Base-by-base conservation (phyloP, 495 filamentous ascomycete genomes). In the Acidomyces sp. region DNA sequence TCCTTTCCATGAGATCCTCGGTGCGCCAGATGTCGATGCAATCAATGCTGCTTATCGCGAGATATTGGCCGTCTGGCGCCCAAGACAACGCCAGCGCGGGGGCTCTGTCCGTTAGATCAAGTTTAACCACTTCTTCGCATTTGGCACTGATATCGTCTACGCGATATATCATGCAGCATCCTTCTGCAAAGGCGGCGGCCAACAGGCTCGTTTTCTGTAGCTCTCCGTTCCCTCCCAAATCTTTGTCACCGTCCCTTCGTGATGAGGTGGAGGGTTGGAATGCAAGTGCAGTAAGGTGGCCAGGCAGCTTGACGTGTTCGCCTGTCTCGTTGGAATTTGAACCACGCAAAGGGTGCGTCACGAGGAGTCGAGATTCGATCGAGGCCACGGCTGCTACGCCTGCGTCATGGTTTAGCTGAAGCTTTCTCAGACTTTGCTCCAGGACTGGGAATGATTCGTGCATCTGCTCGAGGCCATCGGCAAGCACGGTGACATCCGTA, bases 321-420 rank as follows among this genome's bases (percentile, higher is more conserved):
- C 17, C 18, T 2, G 22, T 7, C 1, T 44, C 43, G 1, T 33
- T 46, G 25, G 31, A 40, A 10, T 44, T 36, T 3, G 7, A 6
- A 17, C 18, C 23, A 13, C 6, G 9, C 43, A 31, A 13, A 39
- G 33, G 15, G 18, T 6, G 29, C 41, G 41, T 34, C 42, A 40
- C 7, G 37, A 48, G 15, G 46, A 52, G 16, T 16, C 42, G 41
- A 10, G n/a, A 23, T 27, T 45, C 34, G n/a, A 17, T 39, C 4
- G 52, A 50, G 2, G 42, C 25, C 3, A 46, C 45, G 6, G 51
- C 46, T 10, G 55, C 41, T 29, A 57, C 46, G 13, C 45, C 43
- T 3, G 35, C 41, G n/a, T 48, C 6, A 6, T 27, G 19, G 36
- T 60, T 55, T 24, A 34, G 53, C 35, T 39, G 44, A 3, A 59